Conservation (phyloP, 371 early-diverging fungal species). For the Syncephalastrum racemosum region DNA sequence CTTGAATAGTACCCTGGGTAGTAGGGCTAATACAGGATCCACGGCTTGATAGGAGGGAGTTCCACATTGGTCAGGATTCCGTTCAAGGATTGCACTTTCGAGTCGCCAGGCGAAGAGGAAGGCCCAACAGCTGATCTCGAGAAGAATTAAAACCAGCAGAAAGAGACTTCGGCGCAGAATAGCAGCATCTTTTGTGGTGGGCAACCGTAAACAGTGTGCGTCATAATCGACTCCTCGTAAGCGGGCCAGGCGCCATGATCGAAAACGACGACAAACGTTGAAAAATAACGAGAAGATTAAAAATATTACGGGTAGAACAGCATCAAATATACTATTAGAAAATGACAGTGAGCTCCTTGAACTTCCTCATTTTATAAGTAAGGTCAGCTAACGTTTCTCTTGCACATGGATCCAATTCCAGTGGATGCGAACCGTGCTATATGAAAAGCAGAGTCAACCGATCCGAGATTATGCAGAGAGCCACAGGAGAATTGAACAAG, state of each 20-base stretch:
- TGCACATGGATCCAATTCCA: conserved; percentile 31
- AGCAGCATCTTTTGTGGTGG: conserved; percentile 32
- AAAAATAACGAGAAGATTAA: conserved; percentile 27
- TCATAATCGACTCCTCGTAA: conserved; percentile 17
- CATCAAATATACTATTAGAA: conserved; percentile 17
- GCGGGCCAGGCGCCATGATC: conserved; percentile 10
- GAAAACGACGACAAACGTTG: conserved; percentile 22
- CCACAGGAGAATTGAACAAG: not conserved
- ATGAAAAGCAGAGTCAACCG: not conserved
- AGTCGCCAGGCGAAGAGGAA: conserved; percentile 53
- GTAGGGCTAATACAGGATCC: conserved; percentile 37
- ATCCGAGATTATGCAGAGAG: conserved; percentile 5
- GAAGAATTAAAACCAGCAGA: conserved; percentile 32
- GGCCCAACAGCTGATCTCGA: conserved; percentile 49
- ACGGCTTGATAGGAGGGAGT: conserved; percentile 37
- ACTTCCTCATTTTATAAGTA: not conserved
- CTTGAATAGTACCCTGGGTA: conserved; percentile 32
- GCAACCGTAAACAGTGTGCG: conserved; percentile 30
- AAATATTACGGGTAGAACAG: conserved; percentile 29
- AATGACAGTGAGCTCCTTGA: not conserved
- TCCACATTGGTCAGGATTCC: conserved; percentile 12
- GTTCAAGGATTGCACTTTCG: conserved; percentile 43
- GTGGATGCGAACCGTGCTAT: conserved; percentile 12
- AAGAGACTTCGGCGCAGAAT: conserved; percentile 32
- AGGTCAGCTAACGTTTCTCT: conserved; percentile 30